Conservation (phyloP, 306 rosid genomes). For the Adenanthera pavonina region DNA sequence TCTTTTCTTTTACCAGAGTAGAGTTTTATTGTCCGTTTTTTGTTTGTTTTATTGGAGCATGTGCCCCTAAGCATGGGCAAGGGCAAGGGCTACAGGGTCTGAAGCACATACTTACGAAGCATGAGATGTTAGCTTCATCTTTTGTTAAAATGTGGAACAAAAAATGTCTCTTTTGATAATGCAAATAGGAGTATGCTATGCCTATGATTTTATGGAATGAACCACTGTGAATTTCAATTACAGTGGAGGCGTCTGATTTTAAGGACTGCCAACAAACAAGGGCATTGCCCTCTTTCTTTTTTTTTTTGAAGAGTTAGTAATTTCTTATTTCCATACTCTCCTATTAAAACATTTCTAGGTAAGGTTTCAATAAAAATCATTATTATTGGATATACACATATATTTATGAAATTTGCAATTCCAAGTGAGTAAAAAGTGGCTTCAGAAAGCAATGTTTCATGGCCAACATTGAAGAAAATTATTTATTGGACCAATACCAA, state of each 20-base stretch:
- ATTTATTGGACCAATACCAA: too few species aligned
- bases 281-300: too few species aligned
- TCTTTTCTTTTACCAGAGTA: background rate
- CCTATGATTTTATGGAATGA: background rate
- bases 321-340: too few species aligned
- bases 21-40: background rate
- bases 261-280: too few species aligned
- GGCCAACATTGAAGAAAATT: too few species aligned
- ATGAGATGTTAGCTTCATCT: conserved; percentile 43
- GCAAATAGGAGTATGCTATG: background rate
- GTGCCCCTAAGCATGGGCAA: conserved; percentile 60
- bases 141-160: conserved; percentile 28
- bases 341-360: too few species aligned
- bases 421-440: too few species aligned
- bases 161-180: background rate
- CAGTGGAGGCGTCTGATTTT: background rate
- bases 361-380: too few species aligned
- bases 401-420: too few species aligned
- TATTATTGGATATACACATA: too few species aligned
- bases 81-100: conserved; percentile 44
- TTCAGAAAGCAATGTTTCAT: too few species aligned
- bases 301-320: too few species aligned
- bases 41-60: conserved; percentile 32
- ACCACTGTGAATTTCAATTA: background rate
- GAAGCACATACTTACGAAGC: conserved; percentile 33